A percentile compares a stretch with the other conserved stretches of the same genome.
phyloP scores from a whole-genome alignment of 768 basidiomycete species.

The Pilatotrama ljubarskyi region DNA sequence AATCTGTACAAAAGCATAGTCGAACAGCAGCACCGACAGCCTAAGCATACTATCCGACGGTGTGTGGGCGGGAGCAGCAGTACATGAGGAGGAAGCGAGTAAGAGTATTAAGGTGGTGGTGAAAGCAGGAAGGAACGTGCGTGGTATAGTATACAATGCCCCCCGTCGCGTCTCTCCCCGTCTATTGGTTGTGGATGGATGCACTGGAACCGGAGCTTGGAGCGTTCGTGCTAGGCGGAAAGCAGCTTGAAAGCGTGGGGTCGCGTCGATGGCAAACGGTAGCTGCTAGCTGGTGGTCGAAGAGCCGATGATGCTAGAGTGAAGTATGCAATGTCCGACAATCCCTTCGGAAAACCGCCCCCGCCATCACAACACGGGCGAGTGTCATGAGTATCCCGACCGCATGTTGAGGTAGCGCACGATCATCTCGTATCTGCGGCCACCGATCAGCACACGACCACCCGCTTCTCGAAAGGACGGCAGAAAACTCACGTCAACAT shows the following conservation, averaged over 20 bases:
- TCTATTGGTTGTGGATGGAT: not conserved
- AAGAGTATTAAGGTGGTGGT: not conserved
- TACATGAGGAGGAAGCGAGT: not conserved
- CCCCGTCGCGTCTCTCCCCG: not conserved
- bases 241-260: no score
- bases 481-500: slow-evolving; percentile 75
- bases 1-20: no score
- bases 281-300: no score
- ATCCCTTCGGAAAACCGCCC: no score
- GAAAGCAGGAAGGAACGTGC: slow-evolving; percentile 6
- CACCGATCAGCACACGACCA: not conserved
- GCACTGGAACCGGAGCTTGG: not conserved
- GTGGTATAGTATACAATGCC: slow-evolving; percentile 13
- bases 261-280: no score
- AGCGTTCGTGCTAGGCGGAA: not conserved
- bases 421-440: slow-evolving; percentile 33
- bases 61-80: not conserved
- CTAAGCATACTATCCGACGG: no score
- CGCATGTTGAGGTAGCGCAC: slow-evolving; percentile 29
- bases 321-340: no score
- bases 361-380: not conserved
- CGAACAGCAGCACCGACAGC: no score
- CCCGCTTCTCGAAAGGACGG: not conserved
- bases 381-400: slow-evolving; percentile 19
- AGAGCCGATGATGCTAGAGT: no score